phyloP scores from a whole-genome alignment of 1,139 yeast genomes.

The Blastobotrys buckinghamii region DNA sequence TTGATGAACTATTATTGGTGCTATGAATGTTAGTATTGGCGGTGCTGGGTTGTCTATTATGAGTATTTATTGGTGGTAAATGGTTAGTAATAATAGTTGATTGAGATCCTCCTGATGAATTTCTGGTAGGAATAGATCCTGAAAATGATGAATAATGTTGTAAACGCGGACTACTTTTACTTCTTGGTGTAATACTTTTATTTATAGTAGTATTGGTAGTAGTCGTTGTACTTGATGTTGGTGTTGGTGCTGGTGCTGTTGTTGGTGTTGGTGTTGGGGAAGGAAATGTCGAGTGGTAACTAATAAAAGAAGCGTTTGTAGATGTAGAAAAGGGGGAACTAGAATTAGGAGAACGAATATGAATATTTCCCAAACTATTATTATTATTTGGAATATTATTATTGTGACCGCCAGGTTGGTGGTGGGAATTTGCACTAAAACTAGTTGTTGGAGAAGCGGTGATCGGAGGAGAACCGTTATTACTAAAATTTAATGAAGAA shows the following conservation, averaged over 20 bases:
- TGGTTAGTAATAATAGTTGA: background rate
- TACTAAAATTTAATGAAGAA: background rate
- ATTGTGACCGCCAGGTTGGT: background rate
- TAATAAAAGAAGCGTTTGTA: slow-evolving; percentile 3
- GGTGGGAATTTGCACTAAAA: background rate
- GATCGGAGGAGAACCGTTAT: background rate
- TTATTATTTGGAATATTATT: background rate
- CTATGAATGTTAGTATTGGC: slow-evolving; percentile 1
- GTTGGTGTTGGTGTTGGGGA: background rate
- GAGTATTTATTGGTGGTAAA: background rate
- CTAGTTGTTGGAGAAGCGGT: background rate
- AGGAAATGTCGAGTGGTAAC: background rate
- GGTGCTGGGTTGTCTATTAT: background rate
- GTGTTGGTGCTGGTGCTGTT: background rate
- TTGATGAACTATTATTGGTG: slow-evolving; percentile 2
- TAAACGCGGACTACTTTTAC: slow-evolving; percentile 1
- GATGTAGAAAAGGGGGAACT: slow-evolving; percentile 12
- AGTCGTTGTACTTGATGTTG: background rate
- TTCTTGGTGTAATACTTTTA: background rate
- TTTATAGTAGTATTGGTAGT: background rate
- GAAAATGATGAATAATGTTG: slow-evolving; percentile 4
- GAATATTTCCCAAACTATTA: slow-evolving; percentile 9
- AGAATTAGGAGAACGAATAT: slow-evolving; percentile 12
- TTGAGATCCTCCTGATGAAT: background rate
- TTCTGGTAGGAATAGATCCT: background rate